Base-by-base conservation (phyloP, 1,284 basidiomycete species). In the Amylostereum chailletii region DNA sequence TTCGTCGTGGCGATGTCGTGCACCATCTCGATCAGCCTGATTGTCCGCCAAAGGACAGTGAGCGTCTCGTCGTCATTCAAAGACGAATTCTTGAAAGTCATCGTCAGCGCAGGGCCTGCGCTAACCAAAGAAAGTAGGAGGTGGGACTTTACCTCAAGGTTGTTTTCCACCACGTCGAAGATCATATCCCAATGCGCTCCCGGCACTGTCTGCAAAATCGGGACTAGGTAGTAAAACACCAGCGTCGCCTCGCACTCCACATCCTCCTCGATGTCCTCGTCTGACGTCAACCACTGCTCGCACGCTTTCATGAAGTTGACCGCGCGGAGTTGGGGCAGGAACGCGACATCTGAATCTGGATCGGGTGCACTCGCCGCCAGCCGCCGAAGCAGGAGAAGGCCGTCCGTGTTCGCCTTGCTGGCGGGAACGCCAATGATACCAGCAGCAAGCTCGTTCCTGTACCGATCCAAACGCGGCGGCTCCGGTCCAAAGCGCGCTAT, bases 111-210 rank as follows among this genome's bases (percentile, higher is more conserved):
- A 9, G 26, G 4, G 19, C 19, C 19, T 19, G 19, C 19, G 19
- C 19, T 9, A 49, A n/a, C 1, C 54, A 6, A 34, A 48, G 39
- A 38, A 27, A 50, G 47, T 4, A 30, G 19, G 4, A 45, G 1
- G 5, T 34, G 9, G 32, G 34, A 6, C 64, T 71, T 53, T 54
- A 91, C 90, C 74, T 95, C 92, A 1, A 98, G 71, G 56, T 91
- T 93, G 48, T 78, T 87, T 64, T 96, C 92, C 26, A 96, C 65
- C 4, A 97, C 67, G 62, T 98, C 94, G 61, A 93, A 94, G 11
- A 96, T 83, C 43, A 94, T 78, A 47, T 93, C 89, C 90, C 95
- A 95, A 64, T 98, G 96, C 0, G 76, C 74, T 0, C 96, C 96
- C 3, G 81, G 72, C 0, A 97, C 74, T 58, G 83, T 88, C 64